These are phyloP conservation scores for Candida vartiovaarae DNA, from an alignment of 805 yeast species.

Conservation along the genomic window DNA sequence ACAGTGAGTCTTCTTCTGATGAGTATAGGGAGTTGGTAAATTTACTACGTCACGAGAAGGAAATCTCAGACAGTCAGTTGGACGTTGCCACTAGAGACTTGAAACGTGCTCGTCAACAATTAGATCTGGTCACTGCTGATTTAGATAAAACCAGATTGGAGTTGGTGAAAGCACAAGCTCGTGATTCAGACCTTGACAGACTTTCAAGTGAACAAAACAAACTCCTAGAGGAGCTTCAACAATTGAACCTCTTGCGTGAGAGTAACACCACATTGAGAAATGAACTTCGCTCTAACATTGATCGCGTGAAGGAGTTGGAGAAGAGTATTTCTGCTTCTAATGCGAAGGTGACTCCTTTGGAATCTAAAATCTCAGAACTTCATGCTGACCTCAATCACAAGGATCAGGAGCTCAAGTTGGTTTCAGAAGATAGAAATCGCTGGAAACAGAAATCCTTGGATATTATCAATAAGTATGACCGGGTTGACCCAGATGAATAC, in stretches of 20 bases:
- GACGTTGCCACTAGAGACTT: slow-evolving; percentile 48
- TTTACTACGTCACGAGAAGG: slow-evolving; percentile 69
- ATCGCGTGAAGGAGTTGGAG: slow-evolving; percentile 34
- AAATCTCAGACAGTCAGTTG: slow-evolving; percentile 54
- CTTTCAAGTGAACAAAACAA: slow-evolving; percentile 34
- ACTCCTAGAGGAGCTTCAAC: slow-evolving; percentile 47
- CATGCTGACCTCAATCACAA: slow-evolving; percentile 39
- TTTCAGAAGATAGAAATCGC: slow-evolving; percentile 48
- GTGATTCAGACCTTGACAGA: slow-evolving; percentile 20
- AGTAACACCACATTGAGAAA: slow-evolving; percentile 58
- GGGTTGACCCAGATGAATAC: slow-evolving; percentile 41
- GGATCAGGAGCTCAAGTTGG: slow-evolving; percentile 39
- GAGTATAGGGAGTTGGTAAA: slow-evolving; percentile 48
- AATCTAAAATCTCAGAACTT: slow-evolving; percentile 30
- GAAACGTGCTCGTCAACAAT: slow-evolving; percentile 41
- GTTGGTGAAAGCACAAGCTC: slow-evolving; percentile 31
- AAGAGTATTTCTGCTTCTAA: slow-evolving; percentile 26
- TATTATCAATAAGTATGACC: slow-evolving; percentile 36
- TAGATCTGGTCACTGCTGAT: slow-evolving; percentile 41
- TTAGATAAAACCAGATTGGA: slow-evolving; percentile 47
- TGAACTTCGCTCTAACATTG: slow-evolving; percentile 33
- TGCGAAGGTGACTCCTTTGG: slow-evolving; percentile 38
- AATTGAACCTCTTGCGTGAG: slow-evolving; percentile 57
- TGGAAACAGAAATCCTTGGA: slow-evolving; percentile 51
- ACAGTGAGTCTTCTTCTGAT: slow-evolving; percentile 14